Percentiles rank a stretch among this genome's conserved stretches.
These are phyloP conservation scores for Metarhizium sp. DNA, from an alignment of 2,329 filamentous ascomycete genomes.

Conservation along the genomic window DNA sequence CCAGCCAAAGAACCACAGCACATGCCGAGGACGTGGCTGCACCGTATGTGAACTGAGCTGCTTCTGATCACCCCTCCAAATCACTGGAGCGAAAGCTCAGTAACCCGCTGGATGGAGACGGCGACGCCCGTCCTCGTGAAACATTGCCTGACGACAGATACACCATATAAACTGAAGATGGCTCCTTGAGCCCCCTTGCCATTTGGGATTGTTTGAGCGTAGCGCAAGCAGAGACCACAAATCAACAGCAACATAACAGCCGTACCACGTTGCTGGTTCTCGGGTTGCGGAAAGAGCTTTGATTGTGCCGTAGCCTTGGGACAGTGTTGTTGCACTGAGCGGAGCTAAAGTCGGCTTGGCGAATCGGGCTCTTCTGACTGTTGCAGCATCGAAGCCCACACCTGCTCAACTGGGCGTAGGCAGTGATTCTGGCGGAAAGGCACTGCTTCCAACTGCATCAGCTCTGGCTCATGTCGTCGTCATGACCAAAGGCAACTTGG, in stretches of 20 bases:
- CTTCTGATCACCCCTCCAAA: constrained; percentile 3
- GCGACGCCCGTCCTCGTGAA: neutral
- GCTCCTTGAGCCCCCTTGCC: neutral
- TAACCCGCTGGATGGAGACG: constrained; percentile 6
- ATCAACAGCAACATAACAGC: neutral
- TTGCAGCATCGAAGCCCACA: neutral
- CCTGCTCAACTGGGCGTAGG: neutral
- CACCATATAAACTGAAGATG: neutral
- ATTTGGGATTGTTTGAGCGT: neutral
- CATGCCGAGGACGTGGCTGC: constrained; percentile 1
- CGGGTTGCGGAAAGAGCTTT: neutral
- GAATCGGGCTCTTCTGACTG: neutral
- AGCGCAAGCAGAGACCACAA: neutral
- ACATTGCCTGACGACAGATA: neutral
- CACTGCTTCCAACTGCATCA: neutral
- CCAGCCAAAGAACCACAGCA: neutral
- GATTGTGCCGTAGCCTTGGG: neutral
- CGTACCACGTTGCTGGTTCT: neutral
- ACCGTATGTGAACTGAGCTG: constrained; percentile 4
- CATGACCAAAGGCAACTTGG: neutral
- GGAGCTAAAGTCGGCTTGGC: neutral
- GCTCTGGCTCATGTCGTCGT: neutral
- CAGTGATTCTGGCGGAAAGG: neutral
- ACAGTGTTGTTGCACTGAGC: neutral
- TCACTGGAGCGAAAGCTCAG: constrained; percentile 3